Percentiles rank a stretch among this genome's conserved stretches.
Conservation (phyloP, 495 filamentous ascomycete species). For the Pyrenula massariospora region DNA sequence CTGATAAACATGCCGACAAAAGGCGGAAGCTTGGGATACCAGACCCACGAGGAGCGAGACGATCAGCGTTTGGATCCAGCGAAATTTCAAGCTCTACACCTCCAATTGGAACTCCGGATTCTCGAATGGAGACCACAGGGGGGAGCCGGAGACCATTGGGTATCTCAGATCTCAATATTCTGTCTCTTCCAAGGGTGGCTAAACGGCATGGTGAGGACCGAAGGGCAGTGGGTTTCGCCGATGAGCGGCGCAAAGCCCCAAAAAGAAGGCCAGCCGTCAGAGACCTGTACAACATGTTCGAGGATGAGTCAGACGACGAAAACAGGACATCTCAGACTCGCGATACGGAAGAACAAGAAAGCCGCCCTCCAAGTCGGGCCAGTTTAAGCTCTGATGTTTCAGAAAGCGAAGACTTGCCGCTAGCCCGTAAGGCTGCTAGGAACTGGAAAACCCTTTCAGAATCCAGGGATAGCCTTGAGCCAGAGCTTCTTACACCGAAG, state of each 20-base stretch:
- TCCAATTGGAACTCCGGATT: conserved; percentile 54
- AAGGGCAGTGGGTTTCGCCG: conserved; percentile 58
- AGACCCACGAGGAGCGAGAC: conserved; percentile 42
- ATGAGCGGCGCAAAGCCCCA: conserved; percentile 57
- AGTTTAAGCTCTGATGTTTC: conserved; percentile 53
- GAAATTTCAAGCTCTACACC: conserved; percentile 37
- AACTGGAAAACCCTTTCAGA: neutral
- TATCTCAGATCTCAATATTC: conserved; percentile 41
- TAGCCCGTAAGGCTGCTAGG: neutral
- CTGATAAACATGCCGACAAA: conserved; percentile 61
- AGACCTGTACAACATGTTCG: conserved; percentile 45
- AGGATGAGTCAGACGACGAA: conserved; percentile 52
- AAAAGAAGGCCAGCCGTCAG: conserved; percentile 39
- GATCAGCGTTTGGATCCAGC: conserved; percentile 31
- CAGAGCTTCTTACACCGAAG: neutral
- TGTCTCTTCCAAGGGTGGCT: conserved; percentile 58
- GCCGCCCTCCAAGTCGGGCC: conserved; percentile 66
- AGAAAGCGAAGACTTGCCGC: conserved; percentile 43
- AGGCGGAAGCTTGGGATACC: conserved; percentile 66
- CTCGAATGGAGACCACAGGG: conserved; percentile 27
- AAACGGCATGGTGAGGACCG: conserved; percentile 51
- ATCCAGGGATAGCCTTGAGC: neutral
- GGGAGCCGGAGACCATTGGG: conserved; percentile 19
- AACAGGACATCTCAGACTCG: conserved; percentile 44
- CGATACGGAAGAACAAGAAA: conserved; percentile 76